Percentiles rank a stretch among this genome's conserved stretches.
phyloP scores from a whole-genome alignment of 352 stramenopile genomes.

The Phytophthora uliginosa region DNA sequence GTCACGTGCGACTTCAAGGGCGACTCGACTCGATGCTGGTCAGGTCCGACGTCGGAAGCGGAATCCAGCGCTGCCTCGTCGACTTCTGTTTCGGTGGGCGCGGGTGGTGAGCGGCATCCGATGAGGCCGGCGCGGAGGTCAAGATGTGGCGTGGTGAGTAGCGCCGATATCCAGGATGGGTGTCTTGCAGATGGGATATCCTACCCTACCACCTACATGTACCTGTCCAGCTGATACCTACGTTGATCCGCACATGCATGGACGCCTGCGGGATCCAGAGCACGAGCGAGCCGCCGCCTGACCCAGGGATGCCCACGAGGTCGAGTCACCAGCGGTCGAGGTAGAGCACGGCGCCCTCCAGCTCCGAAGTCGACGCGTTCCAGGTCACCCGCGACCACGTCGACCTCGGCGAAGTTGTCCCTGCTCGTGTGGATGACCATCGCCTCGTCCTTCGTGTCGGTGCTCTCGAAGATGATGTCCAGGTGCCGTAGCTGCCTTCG shows the following conservation, averaged over 20 bases:
- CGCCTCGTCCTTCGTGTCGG: slow-evolving; percentile 20
- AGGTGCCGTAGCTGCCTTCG: slow-evolving; percentile 29
- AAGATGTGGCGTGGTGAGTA: slow-evolving; percentile 1
- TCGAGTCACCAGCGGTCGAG: slow-evolving; percentile 24
- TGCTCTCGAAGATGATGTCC: slow-evolving; percentile 32
- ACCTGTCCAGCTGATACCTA: slow-evolving; percentile 1
- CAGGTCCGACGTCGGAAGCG: slow-evolving; percentile 7
- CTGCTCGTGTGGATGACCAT: slow-evolving; percentile 25
- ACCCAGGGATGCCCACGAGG: slow-evolving; percentile 19
- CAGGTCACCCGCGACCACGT: slow-evolving; percentile 19
- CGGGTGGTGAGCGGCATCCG: background rate
- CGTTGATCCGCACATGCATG: slow-evolving; percentile 17
- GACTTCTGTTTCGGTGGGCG: slow-evolving; percentile 28
- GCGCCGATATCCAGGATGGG: background rate
- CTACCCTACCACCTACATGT: background rate
- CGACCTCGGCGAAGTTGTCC: background rate
- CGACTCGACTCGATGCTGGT: background rate
- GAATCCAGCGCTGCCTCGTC: slow-evolving; percentile 23
- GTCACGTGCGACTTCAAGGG: background rate
- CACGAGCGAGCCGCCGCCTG: slow-evolving; percentile 19
- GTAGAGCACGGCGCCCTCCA: slow-evolving; percentile 15
- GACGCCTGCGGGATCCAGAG: slow-evolving; percentile 20
- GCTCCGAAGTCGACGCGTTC: background rate
- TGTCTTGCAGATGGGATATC: background rate
- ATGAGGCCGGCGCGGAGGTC: background rate